Base-by-base conservation (phyloP, 371 early-diverging fungal species). In the Syncephalastrum contaminatum region DNA sequence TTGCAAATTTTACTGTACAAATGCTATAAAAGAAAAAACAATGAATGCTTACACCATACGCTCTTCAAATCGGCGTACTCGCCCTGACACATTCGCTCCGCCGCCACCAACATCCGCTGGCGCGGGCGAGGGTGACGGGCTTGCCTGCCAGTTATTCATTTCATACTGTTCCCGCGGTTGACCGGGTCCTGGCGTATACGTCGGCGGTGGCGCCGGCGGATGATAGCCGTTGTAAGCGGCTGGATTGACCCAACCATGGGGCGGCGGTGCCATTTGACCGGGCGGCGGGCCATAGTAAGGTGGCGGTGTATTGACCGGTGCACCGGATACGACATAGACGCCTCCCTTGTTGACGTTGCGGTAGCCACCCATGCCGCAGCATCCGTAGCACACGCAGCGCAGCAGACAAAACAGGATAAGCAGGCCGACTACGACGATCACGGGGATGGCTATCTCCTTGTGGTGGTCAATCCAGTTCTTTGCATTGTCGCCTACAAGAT, bases 241-340 rank as follows among this genome's bases (percentile, higher is more conserved):
- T 4, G 83, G 82, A 51, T 84, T 76, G 2, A 83, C 82, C 85
- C 85, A 85, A 12, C 66, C 69, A 12, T 51, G n/a, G 4, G 57
- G 66, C 18, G 47, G 43, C n/a, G 44, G 51, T 21, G 20, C 22
- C 30, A 20, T 41, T 39, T 63, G 54, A 48, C 50, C 52, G 18
- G 63, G 64, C 43, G 62, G 62, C 36, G 68, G 66, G 5, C 67
- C 66, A 22, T 60, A 59, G 41, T 66, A 62, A 27, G 60, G 65
- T 20, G 56, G 56, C 21, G 54, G 59, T 12, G 56, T 30, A 21
- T 48, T 27, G 4, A 50, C 54, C 14, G 58, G 63, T 30, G 60
- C 66, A 12, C 39, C 51, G 13, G 56, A 54, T n/a, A 63, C 54
- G 10, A 63, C 59, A 44, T 67, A 67, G 2, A 55, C 64, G 0